These are phyloP conservation scores for Biscogniauxia sp. DNA, from an alignment of 2,329 filamentous ascomycete genomes.

Conservation along the genomic window DNA sequence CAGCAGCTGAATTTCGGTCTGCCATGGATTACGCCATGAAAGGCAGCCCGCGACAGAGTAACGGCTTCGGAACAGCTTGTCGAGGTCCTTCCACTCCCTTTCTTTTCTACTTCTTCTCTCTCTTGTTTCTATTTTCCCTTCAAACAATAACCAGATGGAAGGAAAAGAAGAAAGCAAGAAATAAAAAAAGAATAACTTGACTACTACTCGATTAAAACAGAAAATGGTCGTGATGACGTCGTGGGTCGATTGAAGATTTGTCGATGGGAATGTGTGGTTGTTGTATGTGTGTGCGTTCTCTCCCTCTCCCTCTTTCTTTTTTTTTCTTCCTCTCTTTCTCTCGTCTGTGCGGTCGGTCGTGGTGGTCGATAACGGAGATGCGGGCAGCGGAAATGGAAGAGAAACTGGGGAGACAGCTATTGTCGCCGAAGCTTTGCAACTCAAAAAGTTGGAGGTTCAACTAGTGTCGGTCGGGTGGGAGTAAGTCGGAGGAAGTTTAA, in stretches of 20 bases:
- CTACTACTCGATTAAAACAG: background rate
- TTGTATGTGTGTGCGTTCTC: too few species aligned
- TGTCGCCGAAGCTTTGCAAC: conserved; percentile 6
- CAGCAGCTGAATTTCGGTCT: conserved; percentile 54
- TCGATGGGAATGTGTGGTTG: background rate
- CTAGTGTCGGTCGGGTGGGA: background rate
- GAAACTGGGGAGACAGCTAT: conserved; percentile 5
- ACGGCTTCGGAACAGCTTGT: conserved; percentile 16
- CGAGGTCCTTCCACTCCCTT: conserved; percentile 4
- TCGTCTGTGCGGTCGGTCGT: background rate
- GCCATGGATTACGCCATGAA: conserved; percentile 68
- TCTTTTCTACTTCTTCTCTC: background rate
- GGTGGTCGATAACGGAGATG: background rate
- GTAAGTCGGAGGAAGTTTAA: conserved; percentile 15
- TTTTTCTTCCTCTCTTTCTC: conserved; percentile 2
- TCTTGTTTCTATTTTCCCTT: background rate
- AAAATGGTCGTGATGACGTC: background rate
- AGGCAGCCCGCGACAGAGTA: conserved; percentile 39
- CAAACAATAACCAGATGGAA: background rate
- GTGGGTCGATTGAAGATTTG: background rate
- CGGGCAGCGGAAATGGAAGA: background rate
- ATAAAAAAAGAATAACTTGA: background rate
- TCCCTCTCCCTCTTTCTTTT: background rate
- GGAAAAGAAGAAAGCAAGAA: too few species aligned
- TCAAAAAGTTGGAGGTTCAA: conserved; percentile 12